These are phyloP conservation scores for Xylariaceae sp. DNA, from an alignment of 2,329 filamentous ascomycete species.

Conservation along the genomic window DNA sequence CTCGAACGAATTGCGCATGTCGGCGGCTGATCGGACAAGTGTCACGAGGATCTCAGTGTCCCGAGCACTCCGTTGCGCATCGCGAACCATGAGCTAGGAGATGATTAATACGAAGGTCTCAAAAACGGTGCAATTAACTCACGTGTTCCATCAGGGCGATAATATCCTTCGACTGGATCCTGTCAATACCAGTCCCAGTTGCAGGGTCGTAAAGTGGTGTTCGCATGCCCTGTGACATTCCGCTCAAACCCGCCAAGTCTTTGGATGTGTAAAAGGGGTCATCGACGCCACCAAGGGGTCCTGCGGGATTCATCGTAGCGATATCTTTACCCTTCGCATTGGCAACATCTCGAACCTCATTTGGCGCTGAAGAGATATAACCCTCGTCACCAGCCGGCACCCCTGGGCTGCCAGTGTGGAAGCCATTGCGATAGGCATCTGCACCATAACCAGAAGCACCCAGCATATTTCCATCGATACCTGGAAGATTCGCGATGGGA, in stretches of 20 bases:
- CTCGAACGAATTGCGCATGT: slow-evolving; percentile 95
- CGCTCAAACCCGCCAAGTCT: slow-evolving; percentile 69
- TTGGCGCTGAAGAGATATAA: slow-evolving; percentile 74
- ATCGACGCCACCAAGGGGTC: slow-evolving; percentile 45
- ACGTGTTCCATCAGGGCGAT: slow-evolving; percentile 96
- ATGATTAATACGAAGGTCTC: slow-evolving; percentile 19
- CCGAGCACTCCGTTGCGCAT: slow-evolving; percentile 91
- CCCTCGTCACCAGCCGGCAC: slow-evolving; percentile 74
- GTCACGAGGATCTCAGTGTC: slow-evolving; percentile 96
- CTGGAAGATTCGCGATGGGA: slow-evolving; percentile 53
- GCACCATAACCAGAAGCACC: slow-evolving; percentile 32
- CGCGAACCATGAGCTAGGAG: slow-evolving; percentile 77
- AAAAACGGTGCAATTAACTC: slow-evolving; percentile 31
- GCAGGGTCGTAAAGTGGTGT: slow-evolving; percentile 88
- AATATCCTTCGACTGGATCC: slow-evolving; percentile 94
- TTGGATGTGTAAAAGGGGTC: slow-evolving; percentile 64
- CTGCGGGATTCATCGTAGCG: slow-evolving; percentile 48
- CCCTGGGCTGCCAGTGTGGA: slow-evolving; percentile 55
- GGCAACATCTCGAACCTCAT: slow-evolving; percentile 49
- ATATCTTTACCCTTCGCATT: slow-evolving; percentile 53
- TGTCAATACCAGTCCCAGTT: slow-evolving; percentile 81
- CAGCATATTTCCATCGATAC: slow-evolving; percentile 42
- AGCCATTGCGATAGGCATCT: slow-evolving; percentile 37
- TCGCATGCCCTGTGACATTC: slow-evolving; percentile 85
- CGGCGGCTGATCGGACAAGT: slow-evolving; percentile 85